Evolutionary conservation across 2,329 filamentous ascomycete genomes (phyloP).

Genomic region (Epicoccum nigrum): DNA sequence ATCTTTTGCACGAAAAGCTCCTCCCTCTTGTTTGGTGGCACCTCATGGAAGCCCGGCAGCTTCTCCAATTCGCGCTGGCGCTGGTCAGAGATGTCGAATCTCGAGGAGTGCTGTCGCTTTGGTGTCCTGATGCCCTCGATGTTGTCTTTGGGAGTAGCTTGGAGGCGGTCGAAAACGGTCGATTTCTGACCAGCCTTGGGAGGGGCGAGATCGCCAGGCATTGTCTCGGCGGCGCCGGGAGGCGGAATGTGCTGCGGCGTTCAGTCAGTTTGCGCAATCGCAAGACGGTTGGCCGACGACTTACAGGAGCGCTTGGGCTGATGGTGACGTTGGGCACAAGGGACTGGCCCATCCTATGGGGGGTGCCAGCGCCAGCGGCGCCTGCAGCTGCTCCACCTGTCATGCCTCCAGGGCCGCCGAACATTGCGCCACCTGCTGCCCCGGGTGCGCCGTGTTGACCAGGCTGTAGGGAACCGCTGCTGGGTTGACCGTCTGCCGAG

Average conservation of each 20-base stretch:
- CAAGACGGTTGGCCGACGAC: constrained; percentile 13
- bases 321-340: constrained; percentile 89
- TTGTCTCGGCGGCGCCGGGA: constrained; percentile 92
- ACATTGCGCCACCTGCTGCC: constrained; percentile 41
- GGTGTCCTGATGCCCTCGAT: constrained; percentile 94
- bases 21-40: constrained; percentile 90
- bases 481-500: constrained; percentile 39
- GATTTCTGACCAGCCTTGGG: constrained; percentile 92
- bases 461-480: constrained; percentile 37
- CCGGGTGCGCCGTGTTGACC: constrained; percentile 40
- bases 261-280: background rate
- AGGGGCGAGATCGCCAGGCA: constrained; percentile 95
- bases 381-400: constrained; percentile 52
- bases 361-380: constrained; percentile 58
- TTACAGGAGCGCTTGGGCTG: constrained; percentile 82
- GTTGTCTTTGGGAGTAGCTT: constrained; percentile 94
- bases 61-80: constrained; percentile 90
- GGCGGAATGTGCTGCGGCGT: constrained; percentile 79
- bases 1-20: constrained; percentile 99
- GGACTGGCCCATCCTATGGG: constrained; percentile 65
- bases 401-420: constrained; percentile 38
- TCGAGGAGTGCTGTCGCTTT: constrained; percentile 94
- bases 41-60: constrained; percentile 95
- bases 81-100: constrained; percentile 97
- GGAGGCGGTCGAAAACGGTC: constrained; percentile 83